A percentile compares a stretch with the other conserved stretches of the same genome.
phyloP scores from a whole-genome alignment of 345 rosid genomes.

The Salix arbutifolia region DNA sequence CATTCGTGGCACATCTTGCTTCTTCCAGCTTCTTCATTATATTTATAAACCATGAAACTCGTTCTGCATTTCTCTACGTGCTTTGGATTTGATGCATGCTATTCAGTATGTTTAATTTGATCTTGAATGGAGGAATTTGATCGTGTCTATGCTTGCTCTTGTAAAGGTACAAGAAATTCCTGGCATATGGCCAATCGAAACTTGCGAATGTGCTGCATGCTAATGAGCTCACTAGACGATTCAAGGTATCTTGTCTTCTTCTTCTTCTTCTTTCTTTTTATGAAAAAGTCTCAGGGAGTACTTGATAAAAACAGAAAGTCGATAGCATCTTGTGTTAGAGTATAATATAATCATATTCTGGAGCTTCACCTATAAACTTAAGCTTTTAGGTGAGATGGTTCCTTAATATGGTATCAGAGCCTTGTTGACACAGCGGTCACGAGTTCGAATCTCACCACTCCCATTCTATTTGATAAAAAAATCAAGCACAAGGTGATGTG shows the following conservation, averaged over 20 bases:
- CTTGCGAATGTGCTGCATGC: conserved; percentile 1
- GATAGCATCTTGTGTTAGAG: background rate
- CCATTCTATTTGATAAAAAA: too few species aligned
- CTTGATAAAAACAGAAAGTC: background rate
- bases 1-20: background rate
- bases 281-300: background rate
- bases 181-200: conserved; percentile 41
- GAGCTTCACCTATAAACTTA: too few species aligned
- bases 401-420: too few species aligned
- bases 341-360: too few species aligned
- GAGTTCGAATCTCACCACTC: too few species aligned
- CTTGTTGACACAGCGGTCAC: too few species aligned
- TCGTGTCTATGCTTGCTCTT: conserved; percentile 1
- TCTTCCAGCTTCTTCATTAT: background rate
- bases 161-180: conserved; percentile 40
- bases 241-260: conserved; percentile 2
- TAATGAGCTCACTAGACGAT: background rate
- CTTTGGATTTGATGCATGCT: background rate
- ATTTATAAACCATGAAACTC: background rate
- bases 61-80: background rate
- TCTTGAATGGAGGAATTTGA: background rate
- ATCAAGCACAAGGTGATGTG: too few species aligned
- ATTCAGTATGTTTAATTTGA: background rate
- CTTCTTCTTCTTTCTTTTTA: background rate
- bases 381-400: too few species aligned